Conservation (phyloP, 495 filamentous ascomycete species). For the Penicillium atrosanguineum region DNA sequence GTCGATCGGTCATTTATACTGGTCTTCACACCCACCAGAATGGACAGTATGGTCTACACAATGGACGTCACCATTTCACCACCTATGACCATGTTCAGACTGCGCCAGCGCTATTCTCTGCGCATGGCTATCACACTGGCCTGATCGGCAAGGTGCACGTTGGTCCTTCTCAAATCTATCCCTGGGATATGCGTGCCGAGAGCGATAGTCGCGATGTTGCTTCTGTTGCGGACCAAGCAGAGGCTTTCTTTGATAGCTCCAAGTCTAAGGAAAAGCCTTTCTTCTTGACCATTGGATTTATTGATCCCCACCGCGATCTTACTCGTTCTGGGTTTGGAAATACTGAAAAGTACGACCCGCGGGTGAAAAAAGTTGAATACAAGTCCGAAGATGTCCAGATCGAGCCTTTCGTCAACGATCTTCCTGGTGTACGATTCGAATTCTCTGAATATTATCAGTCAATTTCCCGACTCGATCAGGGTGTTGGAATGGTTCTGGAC, state of each 20-base stretch:
- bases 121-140: constrained; percentile 38
- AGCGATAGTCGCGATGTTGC: constrained; percentile 33
- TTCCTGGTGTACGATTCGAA: constrained; percentile 36
- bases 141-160: constrained; percentile 49
- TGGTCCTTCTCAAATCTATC: constrained; percentile 36
- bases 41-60: constrained; percentile 43
- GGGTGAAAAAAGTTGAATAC: constrained; percentile 12
- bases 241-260: constrained; percentile 33
- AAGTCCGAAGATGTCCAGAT: constrained; percentile 30
- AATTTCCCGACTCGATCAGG: constrained; percentile 39
- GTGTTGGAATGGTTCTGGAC: constrained; percentile 39
- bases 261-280: constrained; percentile 28
- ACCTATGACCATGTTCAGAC: constrained; percentile 43
- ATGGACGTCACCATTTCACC: constrained; percentile 35
- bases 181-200: constrained; percentile 38
- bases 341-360: constrained; percentile 17
- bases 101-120: constrained; percentile 32
- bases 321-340: constrained; percentile 45
- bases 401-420: constrained; percentile 33
- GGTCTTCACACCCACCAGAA: constrained; percentile 48
- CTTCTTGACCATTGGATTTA: constrained; percentile 42
- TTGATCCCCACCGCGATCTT: constrained; percentile 44
- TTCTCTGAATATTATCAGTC: constrained; percentile 43
- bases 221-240: constrained; percentile 32
- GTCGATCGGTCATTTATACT: constrained; percentile 44